These are phyloP conservation scores for Inosperma sp. DNA, from an alignment of 768 basidiomycete genomes.

Conservation along the genomic window DNA sequence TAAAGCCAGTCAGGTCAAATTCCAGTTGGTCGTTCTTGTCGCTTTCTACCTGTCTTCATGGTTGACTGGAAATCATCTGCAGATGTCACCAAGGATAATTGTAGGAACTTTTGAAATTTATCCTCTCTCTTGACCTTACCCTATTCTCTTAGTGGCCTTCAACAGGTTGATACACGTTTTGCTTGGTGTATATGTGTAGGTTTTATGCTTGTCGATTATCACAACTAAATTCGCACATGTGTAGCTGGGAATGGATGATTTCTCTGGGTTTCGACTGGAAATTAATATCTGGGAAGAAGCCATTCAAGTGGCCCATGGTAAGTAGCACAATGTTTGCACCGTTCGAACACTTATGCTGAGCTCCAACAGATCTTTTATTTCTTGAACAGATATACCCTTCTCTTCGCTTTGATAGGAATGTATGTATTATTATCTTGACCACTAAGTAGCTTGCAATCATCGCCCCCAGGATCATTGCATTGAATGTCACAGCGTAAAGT, in stretches of 20 bases:
- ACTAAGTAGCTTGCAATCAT: conserved; percentile 7
- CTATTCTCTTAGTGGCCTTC: conserved; percentile 38
- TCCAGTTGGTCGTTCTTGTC: too few species aligned
- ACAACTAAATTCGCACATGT: too few species aligned
- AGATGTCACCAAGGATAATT: conserved; percentile 44
- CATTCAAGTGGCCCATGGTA: conserved; percentile 67
- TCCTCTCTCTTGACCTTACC: neutral
- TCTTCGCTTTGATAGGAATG: conserved; percentile 73
- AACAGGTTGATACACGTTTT: conserved; percentile 55
- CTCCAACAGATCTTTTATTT: conserved; percentile 48
- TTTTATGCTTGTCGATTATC: too few species aligned
- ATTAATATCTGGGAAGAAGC: conserved; percentile 45
- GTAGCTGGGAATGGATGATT: neutral
- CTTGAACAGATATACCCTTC: too few species aligned
- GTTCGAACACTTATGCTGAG: neutral
- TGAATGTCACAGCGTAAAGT: conserved; percentile 56
- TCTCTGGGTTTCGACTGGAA: neutral
- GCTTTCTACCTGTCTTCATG: conserved; percentile 34
- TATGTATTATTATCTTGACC: conserved; percentile 33
- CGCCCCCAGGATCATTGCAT: conserved; percentile 43
- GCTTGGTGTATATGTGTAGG: conserved; percentile 56
- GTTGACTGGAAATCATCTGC: conserved; percentile 51
- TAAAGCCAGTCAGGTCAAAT: too few species aligned
- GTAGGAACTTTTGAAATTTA: conserved; percentile 28
- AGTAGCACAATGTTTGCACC: conserved; percentile 10